These are phyloP conservation scores for Fusarium torulosum DNA, from an alignment of 2,329 filamentous ascomycete species.

Conservation along the genomic window DNA sequence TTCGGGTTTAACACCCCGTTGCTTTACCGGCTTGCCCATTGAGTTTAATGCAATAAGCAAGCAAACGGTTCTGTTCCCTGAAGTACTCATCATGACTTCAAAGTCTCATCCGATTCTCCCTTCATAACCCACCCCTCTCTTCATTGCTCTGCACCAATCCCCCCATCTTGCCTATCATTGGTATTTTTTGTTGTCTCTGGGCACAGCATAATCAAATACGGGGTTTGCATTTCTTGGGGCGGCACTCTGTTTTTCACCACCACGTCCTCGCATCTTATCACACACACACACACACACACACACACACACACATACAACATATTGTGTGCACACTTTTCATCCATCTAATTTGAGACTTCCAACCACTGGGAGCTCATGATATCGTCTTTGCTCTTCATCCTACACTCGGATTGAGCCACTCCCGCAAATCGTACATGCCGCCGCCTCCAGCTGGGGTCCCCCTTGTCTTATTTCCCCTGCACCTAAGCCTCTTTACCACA, in stretches of 20 bases:
- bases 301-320: conserved; percentile 18
- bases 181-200: conserved; percentile 24
- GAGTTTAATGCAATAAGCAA: conserved; percentile 8
- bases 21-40: conserved; percentile 5
- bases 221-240: conserved; percentile 27
- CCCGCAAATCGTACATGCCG: conserved; percentile 43
- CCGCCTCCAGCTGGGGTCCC: conserved; percentile 25
- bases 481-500: conserved; percentile 32
- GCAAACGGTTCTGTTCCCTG: conserved; percentile 10
- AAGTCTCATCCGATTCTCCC: conserved; percentile 36
- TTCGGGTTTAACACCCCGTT: background rate
- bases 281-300: conserved; percentile 26
- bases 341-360: conserved; percentile 40
- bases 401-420: conserved; percentile 41
- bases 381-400: conserved; percentile 24
- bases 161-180: conserved; percentile 32
- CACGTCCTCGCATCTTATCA: conserved; percentile 12
- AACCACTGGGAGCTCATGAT: conserved; percentile 41
- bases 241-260: conserved; percentile 36
- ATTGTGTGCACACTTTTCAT: background rate
- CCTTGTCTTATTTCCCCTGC: conserved; percentile 37
- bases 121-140: conserved; percentile 31
- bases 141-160: conserved; percentile 33
- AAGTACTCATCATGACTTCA: conserved; percentile 22
- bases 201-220: conserved; percentile 34